Evolutionary conservation across 2,329 filamentous ascomycete genomes (phyloP), one percentile per base, ranked within the genome.

Genomic region (Raffaelea ambrosiae): DNA sequence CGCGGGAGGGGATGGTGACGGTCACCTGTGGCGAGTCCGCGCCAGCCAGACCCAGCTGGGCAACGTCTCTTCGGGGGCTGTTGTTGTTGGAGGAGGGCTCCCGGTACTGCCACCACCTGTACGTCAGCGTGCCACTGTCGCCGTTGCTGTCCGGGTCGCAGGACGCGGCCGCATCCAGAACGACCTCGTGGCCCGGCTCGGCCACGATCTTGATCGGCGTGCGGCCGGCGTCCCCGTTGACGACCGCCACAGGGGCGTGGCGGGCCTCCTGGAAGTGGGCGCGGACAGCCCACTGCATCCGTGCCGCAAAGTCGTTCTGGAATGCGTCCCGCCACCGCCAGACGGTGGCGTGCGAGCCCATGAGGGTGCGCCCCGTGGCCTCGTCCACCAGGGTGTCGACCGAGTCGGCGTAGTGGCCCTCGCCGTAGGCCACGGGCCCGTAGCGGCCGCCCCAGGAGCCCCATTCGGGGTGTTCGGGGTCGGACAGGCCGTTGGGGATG

Each of bases 381-480:
- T 58, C 59, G 7, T 56, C 47, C 3, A 62, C 57, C 8, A 8
- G 35, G 7, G 52, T 48, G 40, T 64, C 64, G n/a, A 54, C 48
- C 10, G 49, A 51, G 44, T 66, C 61, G 33, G 55, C 55, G 53
- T 61, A 63, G 31, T 64, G 60, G 22, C 50, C 18, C 14, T 59
- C 62, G 4, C 58, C 54, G 40, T 66, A 66, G 4, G 49, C 55
- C 7, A 16, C 29, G 11, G 11, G n/a, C 20, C 14, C 23, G 35
- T 45, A 45, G 3, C 72, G 63, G 0, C 72, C 72, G 18, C 72
- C 72, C 72, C 72, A 76, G 0, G 66, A 67, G 1, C 72, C 72
- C 40, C 63, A 75, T 4, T 65, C 58, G 0, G 72, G 72, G 41
- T 66, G 63, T 22, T 74, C 71, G 0, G 67, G 63, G 4, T 64